Base-by-base conservation (phyloP, 2,329 filamentous ascomycete genomes). In the Penicillium sp. region DNA sequence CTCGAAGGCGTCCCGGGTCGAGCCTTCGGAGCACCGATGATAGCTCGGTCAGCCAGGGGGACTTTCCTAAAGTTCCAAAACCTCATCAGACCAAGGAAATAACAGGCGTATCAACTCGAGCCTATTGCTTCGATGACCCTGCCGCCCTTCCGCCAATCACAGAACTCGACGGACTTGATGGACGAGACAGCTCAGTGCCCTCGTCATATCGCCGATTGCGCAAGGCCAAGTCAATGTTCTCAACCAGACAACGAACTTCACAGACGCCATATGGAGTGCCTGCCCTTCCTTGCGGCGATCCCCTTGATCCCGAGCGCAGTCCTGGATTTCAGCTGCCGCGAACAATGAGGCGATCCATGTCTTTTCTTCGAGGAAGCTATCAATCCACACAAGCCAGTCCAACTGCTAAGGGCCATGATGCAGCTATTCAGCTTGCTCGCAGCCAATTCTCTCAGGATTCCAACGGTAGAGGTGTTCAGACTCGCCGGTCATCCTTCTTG, bases 221-320 rank as follows among this genome's bases (percentile, higher is more conserved):
- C 33, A 80, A 77, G 60, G 71, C 78, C 8, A 77, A 74, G 57
- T 81, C 79, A n/a, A 77, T 80, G 76, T 78, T 79, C 53, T 72
- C 72, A 7, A 73, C 77, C 2, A 68, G 72, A 50, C 72, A 70
- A 34, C 68, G 71, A 33, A 59, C 69, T 16, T 66, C 70, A 5
- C 66, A 64, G 23, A 49, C 58, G 5, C 16, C 59, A 25, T 59
- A 67, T 48, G 64, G 58, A 33, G 36, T 54, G 4, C 50, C 62
- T 7, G 50, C 59, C 5, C 50, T 58, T 9, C 56, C 59, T 5
- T 50, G 51, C 23, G 50, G 57, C 2, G 51, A 60, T 44, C 50
- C 53, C 10, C 51, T 41, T 25, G 63, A 62, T 43, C 55, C 57
- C 7, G 60, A 67, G 5, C 50, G 60, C 23, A 65, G 65, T 27